Evolutionary conservation across 768 basidiomycete species (phyloP).

Genomic region (Leccinellum albellum): DNA sequence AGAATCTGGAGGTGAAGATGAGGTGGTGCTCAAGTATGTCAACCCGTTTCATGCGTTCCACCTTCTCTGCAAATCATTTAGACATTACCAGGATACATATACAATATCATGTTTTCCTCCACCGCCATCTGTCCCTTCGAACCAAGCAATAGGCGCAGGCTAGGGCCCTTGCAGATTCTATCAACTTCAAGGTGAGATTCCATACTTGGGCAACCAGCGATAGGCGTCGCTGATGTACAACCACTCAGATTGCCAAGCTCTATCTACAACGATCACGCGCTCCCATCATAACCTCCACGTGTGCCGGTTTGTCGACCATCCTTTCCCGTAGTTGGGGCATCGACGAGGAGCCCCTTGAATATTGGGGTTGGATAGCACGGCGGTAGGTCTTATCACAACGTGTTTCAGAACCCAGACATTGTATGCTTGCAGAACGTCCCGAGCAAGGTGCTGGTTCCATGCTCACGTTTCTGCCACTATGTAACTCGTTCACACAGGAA

Average conservation of each 20-base stretch:
- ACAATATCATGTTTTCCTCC: constrained; percentile 86
- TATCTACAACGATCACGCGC: constrained; percentile 83
- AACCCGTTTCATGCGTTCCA: not conserved
- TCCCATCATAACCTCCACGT: constrained; percentile 85
- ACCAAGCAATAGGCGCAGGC: constrained; percentile 99
- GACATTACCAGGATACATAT: constrained; percentile 95
- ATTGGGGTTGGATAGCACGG: constrained; percentile 93
- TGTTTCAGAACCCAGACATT: constrained; percentile 53
- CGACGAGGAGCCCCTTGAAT: constrained; percentile 94
- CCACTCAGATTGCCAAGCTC: constrained; percentile 77
- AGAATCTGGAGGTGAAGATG: constrained; percentile 89
- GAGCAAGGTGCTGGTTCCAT: constrained; percentile 72
- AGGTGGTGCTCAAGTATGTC: constrained; percentile 85
- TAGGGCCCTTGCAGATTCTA: constrained; percentile 91
- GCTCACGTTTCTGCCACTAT: constrained; percentile 57
- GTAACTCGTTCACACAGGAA: constrained; percentile 40
- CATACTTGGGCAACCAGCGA: not conserved
- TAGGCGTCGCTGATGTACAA: not conserved
- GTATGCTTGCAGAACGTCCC: constrained; percentile 70
- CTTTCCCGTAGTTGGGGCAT: constrained; percentile 90
- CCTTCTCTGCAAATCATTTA: constrained; percentile 29
- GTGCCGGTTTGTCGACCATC: constrained; percentile 77
- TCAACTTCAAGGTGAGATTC: constrained; percentile 73
- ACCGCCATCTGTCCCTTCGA: constrained; percentile 82
- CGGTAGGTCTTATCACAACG: constrained; percentile 52